A percentile compares a stretch with the other conserved stretches of the same genome.
Conservation (phyloP, 495 filamentous ascomycete genomes). For the Penicillium dipodomyicola region DNA sequence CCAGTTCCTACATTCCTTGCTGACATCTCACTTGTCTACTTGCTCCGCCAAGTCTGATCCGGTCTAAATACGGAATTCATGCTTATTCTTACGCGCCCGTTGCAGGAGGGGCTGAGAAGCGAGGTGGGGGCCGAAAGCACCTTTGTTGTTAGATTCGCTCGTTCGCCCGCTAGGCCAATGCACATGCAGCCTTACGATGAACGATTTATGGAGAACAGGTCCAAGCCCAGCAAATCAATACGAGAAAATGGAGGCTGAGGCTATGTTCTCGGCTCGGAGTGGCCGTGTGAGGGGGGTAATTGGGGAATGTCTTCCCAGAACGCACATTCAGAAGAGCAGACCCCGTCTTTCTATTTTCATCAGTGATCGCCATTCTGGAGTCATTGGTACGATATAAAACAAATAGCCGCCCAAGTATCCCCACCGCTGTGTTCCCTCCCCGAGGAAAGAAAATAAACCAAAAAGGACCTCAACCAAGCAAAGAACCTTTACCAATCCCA, state of each 20-base stretch:
- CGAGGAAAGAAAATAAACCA: not conserved
- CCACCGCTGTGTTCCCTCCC: not conserved
- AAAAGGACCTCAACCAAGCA: not conserved
- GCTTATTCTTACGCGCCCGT: constrained; percentile 17
- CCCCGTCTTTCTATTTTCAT: constrained; percentile 1
- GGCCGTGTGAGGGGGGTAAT: constrained; percentile 6
- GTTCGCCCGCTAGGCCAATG: constrained; percentile 22
- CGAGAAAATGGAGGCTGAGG: constrained; percentile 1
- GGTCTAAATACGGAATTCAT: not conserved
- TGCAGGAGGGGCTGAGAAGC: constrained; percentile 8
- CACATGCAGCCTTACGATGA: constrained; percentile 31
- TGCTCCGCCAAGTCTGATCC: not conserved
- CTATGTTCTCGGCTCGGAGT: constrained; percentile 6
- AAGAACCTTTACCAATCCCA: not conserved
- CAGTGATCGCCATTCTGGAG: not conserved
- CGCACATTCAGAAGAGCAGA: not conserved
- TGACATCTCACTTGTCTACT: not conserved
- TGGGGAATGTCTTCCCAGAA: not conserved
- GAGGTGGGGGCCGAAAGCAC: constrained; percentile 21
- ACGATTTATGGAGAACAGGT: not conserved
- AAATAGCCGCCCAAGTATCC: not conserved
- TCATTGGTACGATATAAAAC: constrained; percentile 4
- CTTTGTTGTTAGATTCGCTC: constrained; percentile 4
- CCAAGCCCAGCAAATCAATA: constrained; percentile 8
- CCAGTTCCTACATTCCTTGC: not conserved